phyloP scores from a whole-genome alignment of 176 grass and related monocot genomes.

The Raddia guianensis region DNA sequence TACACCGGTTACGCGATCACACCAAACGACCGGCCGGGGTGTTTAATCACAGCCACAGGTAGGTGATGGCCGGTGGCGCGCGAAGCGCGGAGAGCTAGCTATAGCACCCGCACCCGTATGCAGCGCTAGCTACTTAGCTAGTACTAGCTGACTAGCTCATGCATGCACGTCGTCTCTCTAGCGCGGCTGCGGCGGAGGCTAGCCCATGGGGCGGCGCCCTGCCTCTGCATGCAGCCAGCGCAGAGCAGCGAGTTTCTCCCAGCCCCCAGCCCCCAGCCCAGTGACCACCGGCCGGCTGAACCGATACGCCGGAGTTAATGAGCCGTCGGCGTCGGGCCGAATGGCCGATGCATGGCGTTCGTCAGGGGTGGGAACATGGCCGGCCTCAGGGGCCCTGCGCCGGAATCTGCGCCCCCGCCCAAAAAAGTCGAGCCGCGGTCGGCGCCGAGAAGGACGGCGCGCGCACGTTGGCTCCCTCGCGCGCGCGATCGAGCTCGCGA shows the following conservation, averaged over 20 bases:
- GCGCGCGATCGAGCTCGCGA: background rate
- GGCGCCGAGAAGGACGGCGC: background rate
- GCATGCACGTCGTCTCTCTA: background rate
- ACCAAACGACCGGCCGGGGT: background rate
- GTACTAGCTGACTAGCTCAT: background rate
- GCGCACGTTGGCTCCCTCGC: background rate
- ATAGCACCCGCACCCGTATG: background rate
- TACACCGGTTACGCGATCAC: background rate
- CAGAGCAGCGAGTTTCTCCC: background rate
- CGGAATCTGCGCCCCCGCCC: background rate
- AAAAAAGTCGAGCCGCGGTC: conserved; percentile 8
- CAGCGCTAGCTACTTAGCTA: no score
- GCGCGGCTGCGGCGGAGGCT: background rate
- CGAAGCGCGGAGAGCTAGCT: background rate
- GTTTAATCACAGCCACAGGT: background rate
- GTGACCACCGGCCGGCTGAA: background rate
- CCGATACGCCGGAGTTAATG: conserved; percentile 7
- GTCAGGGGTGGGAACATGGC: conserved; percentile 22
- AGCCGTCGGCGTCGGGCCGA: no score
- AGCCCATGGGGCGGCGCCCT: background rate
- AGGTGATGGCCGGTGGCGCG: background rate
- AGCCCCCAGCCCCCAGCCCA: background rate
- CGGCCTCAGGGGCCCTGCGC: background rate
- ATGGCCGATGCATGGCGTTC: background rate
- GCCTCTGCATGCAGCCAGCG: background rate